Base-by-base conservation (phyloP, 805 yeast genomes). In the Ogataea philodendri region DNA sequence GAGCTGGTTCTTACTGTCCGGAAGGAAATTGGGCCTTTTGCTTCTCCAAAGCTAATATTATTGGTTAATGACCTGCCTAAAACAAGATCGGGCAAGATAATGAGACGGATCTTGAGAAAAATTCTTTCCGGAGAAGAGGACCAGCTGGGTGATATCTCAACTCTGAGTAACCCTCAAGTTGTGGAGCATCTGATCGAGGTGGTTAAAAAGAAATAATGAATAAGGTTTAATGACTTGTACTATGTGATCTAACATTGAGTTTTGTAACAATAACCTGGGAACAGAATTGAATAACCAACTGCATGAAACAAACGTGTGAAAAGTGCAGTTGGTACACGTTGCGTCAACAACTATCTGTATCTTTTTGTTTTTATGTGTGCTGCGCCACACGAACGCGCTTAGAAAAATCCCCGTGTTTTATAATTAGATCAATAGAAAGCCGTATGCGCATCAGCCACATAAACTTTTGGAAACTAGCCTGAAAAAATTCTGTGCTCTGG, bases 71-170 rank as follows among this genome's bases (percentile, higher is more conserved):
- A 83, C 59, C 75, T 83, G 60, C 93, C 93, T 55, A 83, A 83
- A 72, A 83, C 93, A 9, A 78, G 93, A 69, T 81, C 88, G 4
- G 93, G 93, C 56, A 83, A 83, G 67, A 83, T 83, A 51, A 83
- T 83, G 93, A 78, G 93, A 74, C 74, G 93, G 67, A 82, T 83
- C 55, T 71, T 83, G 61, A 76, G 93, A 66, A 83, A 83, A 67
- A 69, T 83, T 42, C 66, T 81, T 32, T 81, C 87, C 30, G 71
- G 78, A 46, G 90, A 83, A 63, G 83, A 81, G 45, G 89, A 83
- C 56, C 87, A 81, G 64, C 69, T 83, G 54, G 93, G 93, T 46
- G 93, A 83, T 65, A 76, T 79, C 44, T 69, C 86, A 22, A 83
- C 93, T 10, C 72, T 83, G 57, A 77, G 88, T 32, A 83, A 84